Conservation (phyloP, 225 moss, liverwort and hornwort species). For the Polytrichum formosum region DNA sequence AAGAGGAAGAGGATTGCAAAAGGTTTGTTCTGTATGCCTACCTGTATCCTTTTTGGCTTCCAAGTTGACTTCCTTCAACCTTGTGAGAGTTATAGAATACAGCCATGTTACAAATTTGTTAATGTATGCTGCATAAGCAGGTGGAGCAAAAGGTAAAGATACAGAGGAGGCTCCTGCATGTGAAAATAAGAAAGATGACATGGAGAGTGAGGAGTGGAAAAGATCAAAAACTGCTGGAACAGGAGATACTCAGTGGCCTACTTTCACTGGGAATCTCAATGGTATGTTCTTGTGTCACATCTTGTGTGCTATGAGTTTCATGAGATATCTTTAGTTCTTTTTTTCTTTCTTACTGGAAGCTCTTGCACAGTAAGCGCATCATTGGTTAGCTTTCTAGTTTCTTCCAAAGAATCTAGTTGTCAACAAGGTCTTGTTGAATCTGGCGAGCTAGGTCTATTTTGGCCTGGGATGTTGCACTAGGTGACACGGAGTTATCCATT, state of each 20-base stretch:
- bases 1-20: conserved; percentile 28
- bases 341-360: no score
- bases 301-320: no score
- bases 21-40: conserved; percentile 4
- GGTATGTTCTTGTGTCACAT: background rate
- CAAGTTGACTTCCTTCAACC: background rate
- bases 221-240: conserved; percentile 2
- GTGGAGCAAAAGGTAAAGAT: conserved; percentile 8
- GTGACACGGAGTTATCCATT: no score
- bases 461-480: no score
- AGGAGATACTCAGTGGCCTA: background rate
- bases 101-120: background rate
- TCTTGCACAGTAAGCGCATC: no score
- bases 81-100: background rate
- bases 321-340: no score
- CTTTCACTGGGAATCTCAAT: background rate
- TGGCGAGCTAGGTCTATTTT: no score
- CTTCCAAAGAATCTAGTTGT: no score
- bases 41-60: background rate
- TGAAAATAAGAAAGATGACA: background rate
- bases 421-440: no score
- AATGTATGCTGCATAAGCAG: background rate
- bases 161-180: background rate
- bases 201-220: background rate
- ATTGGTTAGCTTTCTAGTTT: no score